phyloP scores from a whole-genome alignment of 176 grass and related monocot species.

The Triticum timopheevii region DNA sequence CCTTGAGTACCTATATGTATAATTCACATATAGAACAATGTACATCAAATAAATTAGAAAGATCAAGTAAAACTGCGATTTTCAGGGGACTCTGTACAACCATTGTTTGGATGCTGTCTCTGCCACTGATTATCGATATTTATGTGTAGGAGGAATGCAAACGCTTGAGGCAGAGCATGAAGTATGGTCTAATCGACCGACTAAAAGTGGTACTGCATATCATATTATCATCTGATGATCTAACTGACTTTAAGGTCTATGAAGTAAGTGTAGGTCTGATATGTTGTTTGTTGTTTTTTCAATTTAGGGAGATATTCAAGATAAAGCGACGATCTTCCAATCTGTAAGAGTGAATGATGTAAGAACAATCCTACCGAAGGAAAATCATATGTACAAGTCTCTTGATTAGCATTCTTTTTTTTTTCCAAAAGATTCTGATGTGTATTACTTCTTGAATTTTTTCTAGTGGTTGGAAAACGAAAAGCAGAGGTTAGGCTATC shows the following conservation, averaged over 20 bases:
- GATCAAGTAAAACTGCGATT: neutral
- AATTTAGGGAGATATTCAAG: slow-evolving; percentile 71
- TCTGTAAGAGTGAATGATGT: slow-evolving; percentile 93
- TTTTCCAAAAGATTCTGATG: slow-evolving; percentile 23
- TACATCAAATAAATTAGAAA: neutral
- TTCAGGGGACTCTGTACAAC: neutral
- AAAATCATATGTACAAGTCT: slow-evolving; percentile 19
- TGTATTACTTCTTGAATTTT: slow-evolving; percentile 24
- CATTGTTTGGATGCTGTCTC: neutral
- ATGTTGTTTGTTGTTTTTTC: slow-evolving; percentile 20
- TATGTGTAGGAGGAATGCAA: slow-evolving; percentile 90
- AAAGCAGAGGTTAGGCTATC: slow-evolving; percentile 74
- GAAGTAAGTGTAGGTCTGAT: slow-evolving; percentile 39
- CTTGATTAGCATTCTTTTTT: slow-evolving; percentile 4
- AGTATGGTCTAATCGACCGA: slow-evolving; percentile 64
- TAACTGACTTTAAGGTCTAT: slow-evolving; percentile 23
- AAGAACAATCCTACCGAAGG: slow-evolving; percentile 22
- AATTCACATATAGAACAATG: neutral
- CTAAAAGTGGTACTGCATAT: slow-evolving; percentile 89
- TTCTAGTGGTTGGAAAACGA: slow-evolving; percentile 86
- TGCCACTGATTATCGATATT: slow-evolving; percentile 8
- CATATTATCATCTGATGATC: slow-evolving; percentile 16
- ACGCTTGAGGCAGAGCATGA: slow-evolving; percentile 89
- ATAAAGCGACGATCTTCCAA: slow-evolving; percentile 74
- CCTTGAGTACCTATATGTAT: neutral